A percentile compares a stretch with the other conserved stretches of the same genome.
These are phyloP conservation scores for Daldinia decipiens DNA, from an alignment of 495 filamentous ascomycete genomes.

Conservation along the genomic window DNA sequence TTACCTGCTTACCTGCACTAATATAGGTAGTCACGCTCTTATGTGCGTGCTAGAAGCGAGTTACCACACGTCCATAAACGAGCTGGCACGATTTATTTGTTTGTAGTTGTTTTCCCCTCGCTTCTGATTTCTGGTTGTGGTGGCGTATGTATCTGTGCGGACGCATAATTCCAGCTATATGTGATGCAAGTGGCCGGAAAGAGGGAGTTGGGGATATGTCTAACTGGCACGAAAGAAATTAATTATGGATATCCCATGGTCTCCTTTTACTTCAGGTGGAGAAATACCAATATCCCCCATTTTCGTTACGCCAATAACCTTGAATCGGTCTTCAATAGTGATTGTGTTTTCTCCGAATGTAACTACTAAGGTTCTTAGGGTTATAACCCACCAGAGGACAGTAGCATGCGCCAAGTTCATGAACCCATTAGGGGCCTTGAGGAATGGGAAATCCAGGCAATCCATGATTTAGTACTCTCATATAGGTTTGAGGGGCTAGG, in stretches of 20 bases:
- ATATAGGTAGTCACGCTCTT: background rate
- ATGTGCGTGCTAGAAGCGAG: background rate
- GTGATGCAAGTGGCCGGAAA: background rate
- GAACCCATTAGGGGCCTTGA: no score
- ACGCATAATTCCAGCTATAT: background rate
- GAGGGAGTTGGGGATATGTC: background rate
- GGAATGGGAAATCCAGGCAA: no score
- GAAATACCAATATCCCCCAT: background rate
- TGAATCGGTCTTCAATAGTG: background rate
- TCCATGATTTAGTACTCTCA: no score
- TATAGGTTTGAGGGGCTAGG: no score
- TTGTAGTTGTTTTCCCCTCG: background rate
- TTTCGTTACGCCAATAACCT: background rate
- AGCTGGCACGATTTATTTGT: background rate
- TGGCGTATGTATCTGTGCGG: no score
- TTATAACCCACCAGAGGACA: background rate
- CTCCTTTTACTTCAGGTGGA: background rate
- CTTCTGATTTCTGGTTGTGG: background rate
- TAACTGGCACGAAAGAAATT: background rate
- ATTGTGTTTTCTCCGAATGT: background rate
- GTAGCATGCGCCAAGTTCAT: background rate
- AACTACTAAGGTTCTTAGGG: background rate
- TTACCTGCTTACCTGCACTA: slow-evolving; percentile 1
- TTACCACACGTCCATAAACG: background rate
- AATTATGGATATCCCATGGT: no score